Evolutionary conservation across 192 early-diverging fungal species (phyloP).

Genomic region (Oehlia diaphana): DNA sequence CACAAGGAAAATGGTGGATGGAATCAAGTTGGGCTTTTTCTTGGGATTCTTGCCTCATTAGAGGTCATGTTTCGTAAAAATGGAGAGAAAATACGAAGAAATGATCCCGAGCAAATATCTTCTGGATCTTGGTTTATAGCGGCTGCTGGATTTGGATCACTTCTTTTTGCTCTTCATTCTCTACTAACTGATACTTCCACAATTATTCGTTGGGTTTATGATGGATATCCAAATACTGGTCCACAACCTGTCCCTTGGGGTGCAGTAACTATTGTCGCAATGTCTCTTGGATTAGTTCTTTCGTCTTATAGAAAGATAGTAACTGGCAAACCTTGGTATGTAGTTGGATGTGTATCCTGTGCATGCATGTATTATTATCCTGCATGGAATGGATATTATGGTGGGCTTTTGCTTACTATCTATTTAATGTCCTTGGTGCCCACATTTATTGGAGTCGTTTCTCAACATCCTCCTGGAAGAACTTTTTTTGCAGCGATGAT

Average conservation of each 20-base stretch:
- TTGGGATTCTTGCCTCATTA: conserved; percentile 61
- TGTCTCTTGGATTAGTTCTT: conserved; percentile 56
- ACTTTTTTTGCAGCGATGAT: conserved; percentile 62
- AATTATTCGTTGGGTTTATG: conserved; percentile 71
- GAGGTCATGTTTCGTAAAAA: conserved; percentile 55
- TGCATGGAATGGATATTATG: conserved; percentile 63
- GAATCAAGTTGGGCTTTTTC: conserved; percentile 61
- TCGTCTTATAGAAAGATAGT: conserved; percentile 48
- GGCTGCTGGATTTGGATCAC: conserved; percentile 61
- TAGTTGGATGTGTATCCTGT: conserved; percentile 52
- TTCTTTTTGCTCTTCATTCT: conserved; percentile 73
- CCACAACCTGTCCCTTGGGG: conserved; percentile 76
- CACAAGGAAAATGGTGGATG: conserved; percentile 68
- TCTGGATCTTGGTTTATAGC: conserved; percentile 48
- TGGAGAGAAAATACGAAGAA: conserved; percentile 20
- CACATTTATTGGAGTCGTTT: conserved; percentile 53
- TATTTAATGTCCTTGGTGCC: conserved; percentile 63
- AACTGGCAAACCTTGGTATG: conserved; percentile 59
- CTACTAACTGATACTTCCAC: conserved; percentile 76
- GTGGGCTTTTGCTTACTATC: conserved; percentile 62
- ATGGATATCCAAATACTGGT: conserved; percentile 74
- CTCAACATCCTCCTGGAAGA: conserved; percentile 61
- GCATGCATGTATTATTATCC: conserved; percentile 56
- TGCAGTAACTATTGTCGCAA: conserved; percentile 56
- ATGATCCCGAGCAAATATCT: conserved; percentile 7